Percentiles rank a stretch among this genome's conserved stretches.
Evolutionary conservation across 768 basidiomycete genomes (phyloP).

Genomic region (Chalciporus pseudorubinellus): DNA sequence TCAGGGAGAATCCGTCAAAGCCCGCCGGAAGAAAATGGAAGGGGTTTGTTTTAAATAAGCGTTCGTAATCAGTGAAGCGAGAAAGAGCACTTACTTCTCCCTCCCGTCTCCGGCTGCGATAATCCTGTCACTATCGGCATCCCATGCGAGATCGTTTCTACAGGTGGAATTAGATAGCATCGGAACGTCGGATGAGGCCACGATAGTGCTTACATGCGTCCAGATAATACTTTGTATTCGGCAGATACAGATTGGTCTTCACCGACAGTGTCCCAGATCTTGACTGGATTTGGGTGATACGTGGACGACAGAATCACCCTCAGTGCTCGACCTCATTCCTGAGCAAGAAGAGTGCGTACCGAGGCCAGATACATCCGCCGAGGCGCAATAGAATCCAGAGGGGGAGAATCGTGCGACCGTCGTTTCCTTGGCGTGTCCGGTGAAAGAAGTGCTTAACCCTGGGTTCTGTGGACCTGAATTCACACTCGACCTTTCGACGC

Average conservation of each 20-base stretch:
- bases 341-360: conserved; percentile 44
- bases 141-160: conserved; percentile 95
- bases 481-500: neutral
- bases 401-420: conserved; percentile 92
- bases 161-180: neutral
- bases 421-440: conserved; percentile 78
- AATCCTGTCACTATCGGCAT: conserved; percentile 94
- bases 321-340: neutral
- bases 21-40: neutral
- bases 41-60: too few relatives aligned
- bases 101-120: conserved; percentile 91
- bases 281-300: conserved; percentile 47
- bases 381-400: conserved; percentile 93
- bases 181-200: neutral
- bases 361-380: conserved; percentile 77
- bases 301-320: too few relatives aligned
- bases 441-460: conserved; percentile 59
- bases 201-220: conserved; percentile 53
- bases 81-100: conserved; percentile 57
- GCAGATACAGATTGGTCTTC: conserved; percentile 80
- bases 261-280: conserved; percentile 91
- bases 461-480: conserved; percentile 52
- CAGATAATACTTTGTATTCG: conserved; percentile 74
- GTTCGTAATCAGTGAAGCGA: too few relatives aligned
- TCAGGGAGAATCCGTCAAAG: neutral